phyloP scores from a whole-genome alignment of 495 filamentous ascomycete species.

The Xylaria curta region DNA sequence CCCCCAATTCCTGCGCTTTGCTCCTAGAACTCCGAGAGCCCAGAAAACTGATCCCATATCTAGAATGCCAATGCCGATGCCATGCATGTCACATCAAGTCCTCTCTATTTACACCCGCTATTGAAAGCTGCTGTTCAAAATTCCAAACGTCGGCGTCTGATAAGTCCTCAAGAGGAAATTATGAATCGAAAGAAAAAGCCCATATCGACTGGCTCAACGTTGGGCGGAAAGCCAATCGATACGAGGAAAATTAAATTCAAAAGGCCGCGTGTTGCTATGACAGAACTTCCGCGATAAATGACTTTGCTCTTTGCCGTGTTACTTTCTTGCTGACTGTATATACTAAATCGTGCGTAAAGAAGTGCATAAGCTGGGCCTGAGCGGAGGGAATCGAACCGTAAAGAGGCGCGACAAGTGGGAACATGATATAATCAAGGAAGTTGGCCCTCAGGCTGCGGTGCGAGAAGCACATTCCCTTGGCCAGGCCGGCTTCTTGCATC shows the following conservation, averaged over 20 bases:
- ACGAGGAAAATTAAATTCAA: slow-evolving; percentile 24
- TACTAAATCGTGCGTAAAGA: slow-evolving; percentile 69
- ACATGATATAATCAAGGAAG: slow-evolving; percentile 61
- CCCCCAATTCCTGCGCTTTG: slow-evolving; percentile 41
- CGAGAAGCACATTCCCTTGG: slow-evolving; percentile 64
- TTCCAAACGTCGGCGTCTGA: slow-evolving; percentile 37
- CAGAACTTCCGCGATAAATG: slow-evolving; percentile 47
- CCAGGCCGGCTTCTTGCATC: slow-evolving; percentile 65
- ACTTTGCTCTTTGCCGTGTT: slow-evolving; percentile 54
- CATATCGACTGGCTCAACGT: slow-evolving; percentile 14
- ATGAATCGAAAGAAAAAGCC: slow-evolving; percentile 39
- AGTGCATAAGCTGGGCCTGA: slow-evolving; percentile 68
- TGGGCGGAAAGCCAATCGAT: slow-evolving; percentile 2
- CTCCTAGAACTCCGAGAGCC: slow-evolving; percentile 57
- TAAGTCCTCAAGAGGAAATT: slow-evolving; percentile 36
- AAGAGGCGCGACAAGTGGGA: slow-evolving; percentile 65
- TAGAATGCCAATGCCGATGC: slow-evolving; percentile 61
- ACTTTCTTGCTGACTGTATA: slow-evolving; percentile 73
- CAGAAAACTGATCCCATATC: slow-evolving; percentile 51
- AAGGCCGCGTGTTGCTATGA: slow-evolving; percentile 41
- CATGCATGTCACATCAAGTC: slow-evolving; percentile 61
- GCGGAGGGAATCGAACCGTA: slow-evolving; percentile 67
- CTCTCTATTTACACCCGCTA: slow-evolving; percentile 54
- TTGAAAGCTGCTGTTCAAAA: slow-evolving; percentile 44
- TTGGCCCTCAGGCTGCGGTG: slow-evolving; percentile 58